A percentile compares a stretch with the other conserved stretches of the same genome.
phyloP scores from a whole-genome alignment of 768 basidiomycete genomes.

The Mycena olivaceomarginata region DNA sequence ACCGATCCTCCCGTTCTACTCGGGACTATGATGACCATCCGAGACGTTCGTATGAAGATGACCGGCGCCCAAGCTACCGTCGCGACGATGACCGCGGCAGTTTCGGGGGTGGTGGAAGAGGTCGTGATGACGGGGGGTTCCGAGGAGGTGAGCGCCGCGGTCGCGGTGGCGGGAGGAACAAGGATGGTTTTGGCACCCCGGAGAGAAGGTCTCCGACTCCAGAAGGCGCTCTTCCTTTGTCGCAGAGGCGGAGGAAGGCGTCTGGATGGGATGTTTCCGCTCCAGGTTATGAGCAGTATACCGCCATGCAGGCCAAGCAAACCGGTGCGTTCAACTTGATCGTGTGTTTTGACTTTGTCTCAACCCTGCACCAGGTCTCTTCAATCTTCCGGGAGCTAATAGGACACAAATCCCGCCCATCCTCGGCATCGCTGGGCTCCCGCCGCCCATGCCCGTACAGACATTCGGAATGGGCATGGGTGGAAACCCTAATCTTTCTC shows the following conservation, averaged over 20 bases:
- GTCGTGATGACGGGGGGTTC: constrained; percentile 62
- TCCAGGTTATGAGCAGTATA: constrained; percentile 95
- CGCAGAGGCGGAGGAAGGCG: constrained; percentile 91
- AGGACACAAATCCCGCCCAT: constrained; percentile 91
- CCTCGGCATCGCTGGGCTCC: constrained; percentile 86
- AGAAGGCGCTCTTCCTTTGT: constrained; percentile 85
- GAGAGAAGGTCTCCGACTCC: constrained; percentile 95
- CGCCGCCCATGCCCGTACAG: constrained; percentile 89
- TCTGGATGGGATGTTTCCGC: constrained; percentile 98
- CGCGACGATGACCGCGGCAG: constrained; percentile 64
- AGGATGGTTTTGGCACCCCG: constrained; percentile 79
- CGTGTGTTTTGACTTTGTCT: constrained; percentile 21
- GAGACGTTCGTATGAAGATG: constrained; percentile 66
- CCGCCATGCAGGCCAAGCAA: constrained; percentile 98
- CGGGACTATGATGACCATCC: constrained; percentile 69
- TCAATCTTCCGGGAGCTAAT: constrained; percentile 97
- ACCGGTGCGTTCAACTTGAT: constrained; percentile 76
- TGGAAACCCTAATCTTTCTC: constrained; percentile 90
- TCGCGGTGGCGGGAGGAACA: constrained; percentile 66
- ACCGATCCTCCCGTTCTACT: constrained; percentile 65
- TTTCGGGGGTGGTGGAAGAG: constrained; percentile 49
- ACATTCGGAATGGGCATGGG: constrained; percentile 92
- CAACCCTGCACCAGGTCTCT: constrained; percentile 77
- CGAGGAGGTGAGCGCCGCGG: constrained; percentile 63
- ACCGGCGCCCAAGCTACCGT: constrained; percentile 68